A percentile compares a stretch with the other conserved stretches of the same genome.
phyloP scores from a whole-genome alignment of 305 asterid genomes.

The Solanum hybrid region DNA sequence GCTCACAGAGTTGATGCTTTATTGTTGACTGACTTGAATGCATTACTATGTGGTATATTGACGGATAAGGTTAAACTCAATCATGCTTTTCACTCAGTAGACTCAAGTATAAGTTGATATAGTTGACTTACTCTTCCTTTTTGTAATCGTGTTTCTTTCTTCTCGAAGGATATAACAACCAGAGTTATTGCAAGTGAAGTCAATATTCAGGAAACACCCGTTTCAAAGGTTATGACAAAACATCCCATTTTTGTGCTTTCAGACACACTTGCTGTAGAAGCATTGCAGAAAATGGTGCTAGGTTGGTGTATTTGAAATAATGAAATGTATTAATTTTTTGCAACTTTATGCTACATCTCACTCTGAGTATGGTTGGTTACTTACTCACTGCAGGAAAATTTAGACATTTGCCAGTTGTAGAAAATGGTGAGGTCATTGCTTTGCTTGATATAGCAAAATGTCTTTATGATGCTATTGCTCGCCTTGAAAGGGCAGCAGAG shows the following conservation, averaged over 20 bases:
- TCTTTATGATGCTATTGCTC: constrained; percentile 88
- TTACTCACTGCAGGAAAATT: constrained; percentile 55
- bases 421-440: constrained; percentile 96
- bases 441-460: constrained; percentile 90
- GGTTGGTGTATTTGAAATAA: not conserved
- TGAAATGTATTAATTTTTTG: not conserved
- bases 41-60: constrained; percentile 82
- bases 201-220: constrained; percentile 25
- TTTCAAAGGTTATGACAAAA: not conserved
- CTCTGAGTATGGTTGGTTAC: not conserved
- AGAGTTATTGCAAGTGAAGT: constrained; percentile 74
- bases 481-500: constrained; percentile 94
- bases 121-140: not conserved
- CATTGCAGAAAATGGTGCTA: not conserved
- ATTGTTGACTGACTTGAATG: constrained; percentile 86
- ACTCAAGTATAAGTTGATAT: not conserved
- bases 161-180: constrained; percentile 63
- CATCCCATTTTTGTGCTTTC: not conserved
- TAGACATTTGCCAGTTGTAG: constrained; percentile 91
- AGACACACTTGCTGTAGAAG: not conserved
- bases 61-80: constrained; percentile 66
- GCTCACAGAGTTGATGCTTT: constrained; percentile 84
- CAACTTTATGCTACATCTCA: not conserved
- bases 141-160: not conserved
- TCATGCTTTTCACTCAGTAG: not conserved